phyloP scores from a whole-genome alignment of 805 yeast genomes.

The Candida lessepsii region DNA sequence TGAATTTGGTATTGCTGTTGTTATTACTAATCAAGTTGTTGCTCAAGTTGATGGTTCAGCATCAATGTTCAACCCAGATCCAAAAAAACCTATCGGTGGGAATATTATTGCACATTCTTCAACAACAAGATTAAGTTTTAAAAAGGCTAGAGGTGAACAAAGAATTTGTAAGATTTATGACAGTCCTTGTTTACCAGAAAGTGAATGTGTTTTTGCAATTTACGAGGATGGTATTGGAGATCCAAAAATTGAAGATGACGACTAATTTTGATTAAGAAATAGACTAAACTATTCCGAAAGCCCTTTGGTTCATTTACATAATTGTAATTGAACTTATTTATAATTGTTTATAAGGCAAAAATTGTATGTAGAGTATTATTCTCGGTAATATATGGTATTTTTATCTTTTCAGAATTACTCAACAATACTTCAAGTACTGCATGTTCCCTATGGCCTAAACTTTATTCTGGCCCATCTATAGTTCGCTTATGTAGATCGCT shows the following conservation, averaged over 20 bases:
- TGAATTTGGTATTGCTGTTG: slow-evolving; percentile 96
- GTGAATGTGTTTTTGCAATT: slow-evolving; percentile 92
- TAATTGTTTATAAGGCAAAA: neutral
- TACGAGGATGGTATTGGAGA: slow-evolving; percentile 97
- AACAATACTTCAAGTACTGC: no score
- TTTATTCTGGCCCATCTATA: no score
- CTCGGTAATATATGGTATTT: slow-evolving; percentile 1
- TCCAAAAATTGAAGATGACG: slow-evolving; percentile 76
- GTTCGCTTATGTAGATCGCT: no score
- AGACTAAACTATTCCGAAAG: no score
- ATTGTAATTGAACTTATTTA: no score
- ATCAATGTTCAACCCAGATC: slow-evolving; percentile 84
- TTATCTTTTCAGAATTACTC: neutral
- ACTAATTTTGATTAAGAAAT: no score
- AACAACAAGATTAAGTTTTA: slow-evolving; percentile 86
- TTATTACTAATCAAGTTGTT: slow-evolving; percentile 89
- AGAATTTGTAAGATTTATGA: slow-evolving; percentile 94
- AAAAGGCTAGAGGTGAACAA: slow-evolving; percentile 88
- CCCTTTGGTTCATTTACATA: no score
- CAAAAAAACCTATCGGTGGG: slow-evolving; percentile 98
- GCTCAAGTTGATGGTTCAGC: slow-evolving; percentile 96
- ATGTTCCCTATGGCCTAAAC: no score
- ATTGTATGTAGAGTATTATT: neutral
- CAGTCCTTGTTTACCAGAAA: slow-evolving; percentile 94
- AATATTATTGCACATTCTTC: slow-evolving; percentile 96